Conservation (phyloP, 176 grass and related monocot species). For the Otatea glauca region DNA sequence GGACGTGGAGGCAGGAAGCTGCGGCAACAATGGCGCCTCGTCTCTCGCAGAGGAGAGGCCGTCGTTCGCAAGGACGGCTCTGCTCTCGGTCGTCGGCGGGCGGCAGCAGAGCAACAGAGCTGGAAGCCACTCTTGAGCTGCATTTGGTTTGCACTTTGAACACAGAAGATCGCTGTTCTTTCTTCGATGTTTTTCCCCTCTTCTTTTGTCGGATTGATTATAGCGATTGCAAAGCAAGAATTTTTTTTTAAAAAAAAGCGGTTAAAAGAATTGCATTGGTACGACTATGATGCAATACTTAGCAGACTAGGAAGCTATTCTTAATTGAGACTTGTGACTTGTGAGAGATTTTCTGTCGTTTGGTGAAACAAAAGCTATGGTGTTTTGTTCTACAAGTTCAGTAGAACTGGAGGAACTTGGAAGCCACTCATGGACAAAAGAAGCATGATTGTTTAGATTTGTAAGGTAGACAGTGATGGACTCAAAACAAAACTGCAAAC, state of each 20-base stretch:
- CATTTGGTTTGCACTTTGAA: slow-evolving; percentile 20
- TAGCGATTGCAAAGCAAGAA: slow-evolving; percentile 36
- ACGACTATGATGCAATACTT: not conserved
- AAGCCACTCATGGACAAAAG: slow-evolving; percentile 46
- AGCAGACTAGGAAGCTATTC: not conserved
- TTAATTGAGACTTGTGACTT: not conserved
- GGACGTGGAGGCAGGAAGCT: slow-evolving; percentile 50
- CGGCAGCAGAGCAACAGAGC: slow-evolving; percentile 30
- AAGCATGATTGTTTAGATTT: slow-evolving; percentile 15
- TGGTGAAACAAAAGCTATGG: slow-evolving; percentile 6
- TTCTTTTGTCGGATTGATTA: not conserved
- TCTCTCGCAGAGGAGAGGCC: slow-evolving; percentile 51
- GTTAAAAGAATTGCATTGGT: not conserved
- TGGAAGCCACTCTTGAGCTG: slow-evolving; percentile 49
- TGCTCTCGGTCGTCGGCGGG: slow-evolving; percentile 60
- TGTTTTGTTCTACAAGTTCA: slow-evolving; percentile 37
- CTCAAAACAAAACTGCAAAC: not conserved
- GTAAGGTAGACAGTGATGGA: too few relatives aligned
- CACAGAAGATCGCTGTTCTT: slow-evolving; percentile 3
- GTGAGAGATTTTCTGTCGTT: not conserved
- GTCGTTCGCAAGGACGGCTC: slow-evolving; percentile 54
- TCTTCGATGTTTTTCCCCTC: not conserved
- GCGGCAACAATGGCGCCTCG: not conserved
- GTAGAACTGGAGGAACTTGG: slow-evolving; percentile 34
- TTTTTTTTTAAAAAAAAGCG: slow-evolving; percentile 2